Percentiles rank a stretch among this genome's conserved stretches.
These are phyloP conservation scores for Hyphopichia buzzinii DNA, from an alignment of 1,139 yeast genomes.

Conservation along the genomic window DNA sequence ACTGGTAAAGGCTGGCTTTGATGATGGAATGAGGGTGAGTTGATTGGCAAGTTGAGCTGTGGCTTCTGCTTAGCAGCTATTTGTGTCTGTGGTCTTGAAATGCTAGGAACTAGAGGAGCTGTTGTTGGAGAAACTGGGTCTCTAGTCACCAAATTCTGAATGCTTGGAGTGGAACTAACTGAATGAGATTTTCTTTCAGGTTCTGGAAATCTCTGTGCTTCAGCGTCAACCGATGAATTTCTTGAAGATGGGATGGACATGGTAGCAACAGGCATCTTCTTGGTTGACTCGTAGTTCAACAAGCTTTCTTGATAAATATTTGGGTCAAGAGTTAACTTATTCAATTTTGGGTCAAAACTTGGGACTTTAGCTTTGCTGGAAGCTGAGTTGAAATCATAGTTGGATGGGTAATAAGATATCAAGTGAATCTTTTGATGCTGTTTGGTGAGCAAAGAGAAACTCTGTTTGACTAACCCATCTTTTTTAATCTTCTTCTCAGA, in stretches of 20 bases:
- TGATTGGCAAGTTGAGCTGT: neutral
- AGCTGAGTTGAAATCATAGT: conserved; percentile 5
- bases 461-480: conserved; percentile 57
- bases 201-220: neutral
- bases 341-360: conserved; percentile 17
- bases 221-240: conserved; percentile 1
- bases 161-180: neutral
- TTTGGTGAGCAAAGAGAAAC: conserved; percentile 51
- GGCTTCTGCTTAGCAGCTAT: neutral
- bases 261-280: neutral
- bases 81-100: too few species aligned
- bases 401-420: conserved; percentile 47
- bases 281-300: conserved; percentile 6
- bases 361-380: conserved; percentile 10
- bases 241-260: conserved; percentile 4
- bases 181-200: neutral
- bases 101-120: neutral
- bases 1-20: neutral
- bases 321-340: conserved; percentile 16
- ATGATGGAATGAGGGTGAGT: neutral
- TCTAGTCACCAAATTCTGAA: neutral
- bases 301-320: conserved; percentile 21
- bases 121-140: neutral
- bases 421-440: conserved; percentile 53
- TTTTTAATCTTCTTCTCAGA: conserved; percentile 25